phyloP scores from a whole-genome alignment of 176 grass and related monocot genomes.

The Alopecurus myosuroides region DNA sequence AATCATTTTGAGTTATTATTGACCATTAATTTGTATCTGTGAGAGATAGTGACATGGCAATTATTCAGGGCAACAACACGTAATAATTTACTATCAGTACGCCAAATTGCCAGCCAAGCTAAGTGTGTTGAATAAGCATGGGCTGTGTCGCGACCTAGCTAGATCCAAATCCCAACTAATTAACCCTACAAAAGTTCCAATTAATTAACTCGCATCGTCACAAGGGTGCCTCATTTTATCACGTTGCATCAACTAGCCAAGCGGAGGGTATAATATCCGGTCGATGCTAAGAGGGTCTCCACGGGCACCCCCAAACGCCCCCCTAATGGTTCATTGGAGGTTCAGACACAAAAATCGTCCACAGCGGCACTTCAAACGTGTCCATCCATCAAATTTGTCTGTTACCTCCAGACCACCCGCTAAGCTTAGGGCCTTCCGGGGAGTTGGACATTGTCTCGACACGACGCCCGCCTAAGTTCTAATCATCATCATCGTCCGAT shows the following conservation, averaged over 20 bases:
- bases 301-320: too few species aligned
- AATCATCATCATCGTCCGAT: too few species aligned
- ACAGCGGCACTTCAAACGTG: too few species aligned
- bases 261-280: neutral
- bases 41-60: conserved; percentile 20
- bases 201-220: neutral
- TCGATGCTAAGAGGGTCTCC: too few species aligned
- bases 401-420: too few species aligned
- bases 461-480: too few species aligned
- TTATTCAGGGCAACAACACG: neutral
- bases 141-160: neutral
- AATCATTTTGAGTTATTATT: neutral
- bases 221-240: neutral
- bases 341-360: too few species aligned
- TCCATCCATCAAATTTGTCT: too few species aligned
- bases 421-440: too few species aligned
- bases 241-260: neutral
- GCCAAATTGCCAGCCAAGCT: neutral
- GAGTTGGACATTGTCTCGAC: too few species aligned
- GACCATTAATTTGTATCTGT: neutral
- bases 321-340: too few species aligned
- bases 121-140: conserved; percentile 4
- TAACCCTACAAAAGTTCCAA: neutral
- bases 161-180: neutral
- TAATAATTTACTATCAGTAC: neutral